Evolutionary conservation across 495 filamentous ascomycete genomes (phyloP).

Genomic region (Talaromyces proteolyticus): DNA sequence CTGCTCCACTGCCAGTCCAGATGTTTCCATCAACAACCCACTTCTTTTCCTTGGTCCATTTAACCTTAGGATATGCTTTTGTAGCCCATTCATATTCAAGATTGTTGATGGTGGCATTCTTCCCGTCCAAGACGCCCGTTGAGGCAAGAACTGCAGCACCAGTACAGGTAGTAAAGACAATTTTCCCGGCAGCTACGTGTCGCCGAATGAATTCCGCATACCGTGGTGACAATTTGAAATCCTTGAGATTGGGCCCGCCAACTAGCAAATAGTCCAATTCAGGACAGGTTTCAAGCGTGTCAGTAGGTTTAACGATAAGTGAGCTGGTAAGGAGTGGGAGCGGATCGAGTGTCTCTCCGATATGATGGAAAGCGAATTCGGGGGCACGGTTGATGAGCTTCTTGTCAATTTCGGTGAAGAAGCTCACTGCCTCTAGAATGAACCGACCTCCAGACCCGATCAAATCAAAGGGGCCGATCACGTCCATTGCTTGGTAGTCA

Average conservation of each 20-base stretch:
- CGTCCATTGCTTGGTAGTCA: constrained; percentile 25
- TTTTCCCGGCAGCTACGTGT: constrained; percentile 18
- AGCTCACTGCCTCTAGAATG: constrained; percentile 5
- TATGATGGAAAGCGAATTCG: constrained; percentile 24
- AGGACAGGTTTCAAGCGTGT: constrained; percentile 17
- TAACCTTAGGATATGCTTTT: constrained; percentile 18
- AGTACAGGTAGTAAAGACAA: constrained; percentile 20
- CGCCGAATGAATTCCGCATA: constrained; percentile 15
- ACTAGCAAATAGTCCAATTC: constrained; percentile 23
- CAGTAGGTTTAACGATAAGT: constrained; percentile 17
- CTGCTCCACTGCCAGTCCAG: constrained; percentile 28
- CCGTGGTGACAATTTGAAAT: constrained; percentile 11
- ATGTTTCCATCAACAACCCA: constrained; percentile 29
- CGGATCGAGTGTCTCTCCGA: constrained; percentile 22
- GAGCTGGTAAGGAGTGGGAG: constrained; percentile 13
- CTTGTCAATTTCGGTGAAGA: constrained; percentile 4
- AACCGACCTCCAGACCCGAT: constrained; percentile 16
- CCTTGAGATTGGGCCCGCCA: constrained; percentile 12
- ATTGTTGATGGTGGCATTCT: constrained; percentile 25
- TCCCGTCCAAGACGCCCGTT: constrained; percentile 15
- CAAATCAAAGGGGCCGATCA: constrained; percentile 25
- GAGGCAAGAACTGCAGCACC: constrained; percentile 16
- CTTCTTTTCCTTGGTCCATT: constrained; percentile 23
- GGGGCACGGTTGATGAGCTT: constrained; percentile 13
- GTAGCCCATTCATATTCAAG: constrained; percentile 11